A percentile compares a stretch with the other conserved stretches of the same genome.
phyloP scores from a whole-genome alignment of 169 alveolate species.

The Plasmodium sp. region DNA sequence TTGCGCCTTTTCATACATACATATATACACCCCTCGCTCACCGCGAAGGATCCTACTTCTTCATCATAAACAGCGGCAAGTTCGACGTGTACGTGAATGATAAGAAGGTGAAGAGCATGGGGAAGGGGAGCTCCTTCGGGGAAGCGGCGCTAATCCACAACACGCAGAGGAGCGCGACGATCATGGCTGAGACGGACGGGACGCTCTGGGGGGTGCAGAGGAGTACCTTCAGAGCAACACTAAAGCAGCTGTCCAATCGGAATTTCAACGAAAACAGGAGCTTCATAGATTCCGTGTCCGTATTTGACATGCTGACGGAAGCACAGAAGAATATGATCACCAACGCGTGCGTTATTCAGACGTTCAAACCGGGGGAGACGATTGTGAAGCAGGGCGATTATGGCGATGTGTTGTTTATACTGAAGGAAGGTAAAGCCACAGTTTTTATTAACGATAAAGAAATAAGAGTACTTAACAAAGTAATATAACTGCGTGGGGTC shows the following conservation, averaged over 20 bases:
- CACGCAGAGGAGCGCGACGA: slow-evolving; percentile 98
- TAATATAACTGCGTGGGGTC: slow-evolving; percentile 6
- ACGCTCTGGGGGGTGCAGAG: slow-evolving; percentile 96
- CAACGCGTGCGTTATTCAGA: slow-evolving; percentile 90
- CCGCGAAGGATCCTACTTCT: slow-evolving; percentile 87
- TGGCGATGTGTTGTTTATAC: slow-evolving; percentile 92
- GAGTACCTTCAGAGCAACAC: slow-evolving; percentile 91
- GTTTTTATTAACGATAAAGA: slow-evolving; percentile 87
- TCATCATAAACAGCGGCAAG: slow-evolving; percentile 88
- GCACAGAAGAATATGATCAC: slow-evolving; percentile 92
- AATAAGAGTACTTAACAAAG: slow-evolving; percentile 84
- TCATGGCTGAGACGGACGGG: slow-evolving; percentile 90
- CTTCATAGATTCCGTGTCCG: slow-evolving; percentile 91
- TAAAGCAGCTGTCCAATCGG: slow-evolving; percentile 89
- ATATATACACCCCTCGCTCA: background rate
- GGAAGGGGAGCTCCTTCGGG: slow-evolving; percentile 97
- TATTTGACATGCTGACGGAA: slow-evolving; percentile 90
- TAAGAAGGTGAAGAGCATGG: slow-evolving; percentile 89
- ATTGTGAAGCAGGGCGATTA: slow-evolving; percentile 94
- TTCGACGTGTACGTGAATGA: slow-evolving; percentile 92
- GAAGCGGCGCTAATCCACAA: slow-evolving; percentile 98
- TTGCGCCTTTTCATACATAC: background rate
- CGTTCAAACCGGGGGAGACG: slow-evolving; percentile 85
- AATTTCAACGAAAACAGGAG: slow-evolving; percentile 92
- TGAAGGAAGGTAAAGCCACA: slow-evolving; percentile 92